A percentile compares a stretch with the other conserved stretches of the same genome.
Evolutionary conservation across 441 rosid genomes (phyloP).

Genomic region (Adansonia gregorii): DNA sequence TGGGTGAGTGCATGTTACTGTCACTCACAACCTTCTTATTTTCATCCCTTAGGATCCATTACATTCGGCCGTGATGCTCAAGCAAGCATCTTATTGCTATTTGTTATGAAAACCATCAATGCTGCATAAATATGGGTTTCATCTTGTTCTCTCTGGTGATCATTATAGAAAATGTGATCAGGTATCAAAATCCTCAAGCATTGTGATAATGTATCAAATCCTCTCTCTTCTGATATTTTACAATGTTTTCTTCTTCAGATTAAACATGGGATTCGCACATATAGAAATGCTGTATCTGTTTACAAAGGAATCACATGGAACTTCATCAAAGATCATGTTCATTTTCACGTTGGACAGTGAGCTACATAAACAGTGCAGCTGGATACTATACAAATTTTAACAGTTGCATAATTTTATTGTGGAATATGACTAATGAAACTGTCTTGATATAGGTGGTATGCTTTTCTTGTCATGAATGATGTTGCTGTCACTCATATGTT

Average conservation of each 20-base stretch:
- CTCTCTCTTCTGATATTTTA: constrained; percentile 21
- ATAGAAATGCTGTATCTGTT: constrained; percentile 83
- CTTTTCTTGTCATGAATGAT: constrained; percentile 88
- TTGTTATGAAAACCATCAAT: constrained; percentile 85
- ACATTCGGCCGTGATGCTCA: constrained; percentile 97
- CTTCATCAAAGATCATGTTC: constrained; percentile 92
- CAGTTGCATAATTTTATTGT: constrained; percentile 24
- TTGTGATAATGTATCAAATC: constrained; percentile 13
- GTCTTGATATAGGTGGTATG: constrained; percentile 77
- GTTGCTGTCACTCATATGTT: constrained; percentile 80
- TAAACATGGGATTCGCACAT: constrained; percentile 95
- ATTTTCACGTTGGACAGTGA: constrained; percentile 97
- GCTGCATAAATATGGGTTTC: constrained; percentile 98
- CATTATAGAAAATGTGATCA: constrained; percentile 93
- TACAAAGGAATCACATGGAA: constrained; percentile 86
- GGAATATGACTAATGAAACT: constrained; percentile 29
- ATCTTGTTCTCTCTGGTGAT: constrained; percentile 97
- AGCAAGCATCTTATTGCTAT: constrained; percentile 99
- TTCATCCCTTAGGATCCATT: constrained; percentile 64
- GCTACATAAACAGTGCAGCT: constrained; percentile 40
- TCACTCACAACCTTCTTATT: constrained; percentile 29
- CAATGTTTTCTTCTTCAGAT: constrained; percentile 49
- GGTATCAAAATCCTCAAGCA: constrained; percentile 50
- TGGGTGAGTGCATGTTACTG: constrained; percentile 25
- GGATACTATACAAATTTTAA: constrained; percentile 27